Conservation (phyloP, 805 yeast species). For the Kuraishia cidri region DNA sequence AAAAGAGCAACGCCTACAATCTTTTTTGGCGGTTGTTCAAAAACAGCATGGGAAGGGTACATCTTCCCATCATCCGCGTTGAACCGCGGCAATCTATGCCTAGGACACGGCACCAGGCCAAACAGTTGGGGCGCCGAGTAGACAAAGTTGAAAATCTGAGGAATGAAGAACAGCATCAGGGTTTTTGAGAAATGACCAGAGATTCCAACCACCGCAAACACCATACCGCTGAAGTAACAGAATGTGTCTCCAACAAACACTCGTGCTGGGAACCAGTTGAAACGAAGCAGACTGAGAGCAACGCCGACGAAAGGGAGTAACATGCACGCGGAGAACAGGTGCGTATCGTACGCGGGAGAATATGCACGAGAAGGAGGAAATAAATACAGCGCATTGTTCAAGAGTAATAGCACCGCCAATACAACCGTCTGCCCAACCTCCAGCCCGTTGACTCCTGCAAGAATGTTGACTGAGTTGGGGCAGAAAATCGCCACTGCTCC, state of each 20-base stretch:
- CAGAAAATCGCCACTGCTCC: slow-evolving; percentile 85
- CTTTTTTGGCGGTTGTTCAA: slow-evolving; percentile 22
- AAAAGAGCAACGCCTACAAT: slow-evolving; percentile 27
- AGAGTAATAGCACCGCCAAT: slow-evolving; percentile 56
- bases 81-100: slow-evolving; percentile 86
- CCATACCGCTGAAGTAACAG: slow-evolving; percentile 98
- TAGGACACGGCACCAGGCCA: slow-evolving; percentile 83
- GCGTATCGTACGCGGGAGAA: slow-evolving; percentile 64
- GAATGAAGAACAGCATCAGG: slow-evolving; percentile 72
- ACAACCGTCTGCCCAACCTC: slow-evolving; percentile 94
- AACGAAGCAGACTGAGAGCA: slow-evolving; percentile 62
- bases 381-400: slow-evolving; percentile 72
- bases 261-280: slow-evolving; percentile 84
- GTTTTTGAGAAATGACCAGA: slow-evolving; percentile 96
- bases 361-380: slow-evolving; percentile 23
- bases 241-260: slow-evolving; percentile 98
- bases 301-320: slow-evolving; percentile 85
- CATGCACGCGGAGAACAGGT: slow-evolving; percentile 70
- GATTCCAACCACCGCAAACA: slow-evolving; percentile 93
- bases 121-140: slow-evolving; percentile 92
- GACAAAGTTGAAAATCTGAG: slow-evolving; percentile 84
- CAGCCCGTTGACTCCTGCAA: slow-evolving; percentile 94
- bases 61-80: slow-evolving; percentile 59
- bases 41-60: slow-evolving; percentile 58
- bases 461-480: slow-evolving; percentile 90